These are phyloP conservation scores for Allantophomopsis cytisporea DNA, from an alignment of 2,329 filamentous ascomycete genomes.

Conservation along the genomic window DNA sequence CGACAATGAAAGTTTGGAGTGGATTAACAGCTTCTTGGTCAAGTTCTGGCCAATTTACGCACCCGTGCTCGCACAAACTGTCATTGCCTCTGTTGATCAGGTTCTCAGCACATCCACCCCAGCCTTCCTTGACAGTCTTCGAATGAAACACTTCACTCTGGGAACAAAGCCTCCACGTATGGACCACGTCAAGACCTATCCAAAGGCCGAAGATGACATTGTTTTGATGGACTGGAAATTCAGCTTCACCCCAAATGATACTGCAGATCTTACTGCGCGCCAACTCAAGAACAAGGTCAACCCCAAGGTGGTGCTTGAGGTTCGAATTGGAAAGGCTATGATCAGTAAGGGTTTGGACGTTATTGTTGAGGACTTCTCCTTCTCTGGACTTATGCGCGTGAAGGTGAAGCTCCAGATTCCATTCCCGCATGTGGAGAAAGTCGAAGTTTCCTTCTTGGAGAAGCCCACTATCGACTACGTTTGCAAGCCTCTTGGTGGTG, in stretches of 20 bases:
- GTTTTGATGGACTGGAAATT: constrained; percentile 99
- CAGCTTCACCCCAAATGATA: constrained; percentile 95
- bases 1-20: constrained; percentile 86
- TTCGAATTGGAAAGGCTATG: constrained; percentile 88
- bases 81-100: constrained; percentile 91
- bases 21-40: constrained; percentile 97
- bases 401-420: constrained; percentile 96
- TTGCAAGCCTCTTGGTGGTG: constrained; percentile 92
- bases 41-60: constrained; percentile 99
- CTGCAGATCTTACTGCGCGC: constrained; percentile 74
- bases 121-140: constrained; percentile 82
- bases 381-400: constrained; percentile 87
- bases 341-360: constrained; percentile 95
- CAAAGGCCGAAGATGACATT: constrained; percentile 86
- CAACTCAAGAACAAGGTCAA: constrained; percentile 95
- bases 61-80: constrained; percentile 79
- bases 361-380: constrained; percentile 96
- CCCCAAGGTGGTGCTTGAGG: constrained; percentile 89
- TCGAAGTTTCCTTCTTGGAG: constrained; percentile 91
- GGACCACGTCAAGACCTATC: constrained; percentile 97
- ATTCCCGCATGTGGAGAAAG: constrained; percentile 87
- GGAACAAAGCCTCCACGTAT: constrained; percentile 90
- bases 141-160: constrained; percentile 85
- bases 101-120: constrained; percentile 88
- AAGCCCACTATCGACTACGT: constrained; percentile 88